Evolutionary conservation across 164 flowering plant genomes (phyloP), one percentile per base, ranked within the genome.

Genomic region (Macadamia integrifolia): DNA sequence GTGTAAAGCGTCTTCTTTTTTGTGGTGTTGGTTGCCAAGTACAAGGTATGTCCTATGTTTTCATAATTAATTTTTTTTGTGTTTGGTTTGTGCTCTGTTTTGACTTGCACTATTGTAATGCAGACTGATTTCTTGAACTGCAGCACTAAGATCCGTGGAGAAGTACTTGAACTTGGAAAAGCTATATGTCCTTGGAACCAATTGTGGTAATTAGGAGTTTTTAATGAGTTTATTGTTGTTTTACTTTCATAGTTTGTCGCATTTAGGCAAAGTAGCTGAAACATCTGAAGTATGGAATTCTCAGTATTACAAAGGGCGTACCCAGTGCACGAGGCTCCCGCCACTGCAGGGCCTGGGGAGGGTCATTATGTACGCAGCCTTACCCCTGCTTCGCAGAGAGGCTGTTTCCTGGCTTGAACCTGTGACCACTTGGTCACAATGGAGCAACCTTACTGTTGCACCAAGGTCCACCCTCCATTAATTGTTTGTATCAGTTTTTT

Each of bases 21-120:
- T 93, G 98, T 83, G 98, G 98, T 65, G 98, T 93, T 70, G 98
- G 97, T 67, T 93, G 98, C 82, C 97, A 93, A 83, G 97, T 90
- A 71, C 97, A 93, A 86, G 97, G 98, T 93, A 75, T 68, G 66
- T 15, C 62, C 40, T 66, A 11, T 43, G 6, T 43, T 64, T 60
- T 61, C 57, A 52, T 60, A 53, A 69, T 29, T 35, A 35, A 42
- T 5, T 11, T 44, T 71, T 71, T 69, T 15, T 23, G 30, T 62
- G 61, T 66, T 50, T 6, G 31, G 68, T 53, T 4, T 56, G 68
- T 71, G 62, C 81, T 55, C 75, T 67, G 50, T 78, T 74, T 70
- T 88, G 91, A 88, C 89, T 80, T 78, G 73, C 75, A 81, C 73
- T 70, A 75, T 75, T 75, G 78, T 87, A 86, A 90, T 89, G 92